These are phyloP conservation scores for Aspergillus oerlinghausenensis DNA, from an alignment of 2,329 filamentous ascomycete genomes.

Conservation along the genomic window DNA sequence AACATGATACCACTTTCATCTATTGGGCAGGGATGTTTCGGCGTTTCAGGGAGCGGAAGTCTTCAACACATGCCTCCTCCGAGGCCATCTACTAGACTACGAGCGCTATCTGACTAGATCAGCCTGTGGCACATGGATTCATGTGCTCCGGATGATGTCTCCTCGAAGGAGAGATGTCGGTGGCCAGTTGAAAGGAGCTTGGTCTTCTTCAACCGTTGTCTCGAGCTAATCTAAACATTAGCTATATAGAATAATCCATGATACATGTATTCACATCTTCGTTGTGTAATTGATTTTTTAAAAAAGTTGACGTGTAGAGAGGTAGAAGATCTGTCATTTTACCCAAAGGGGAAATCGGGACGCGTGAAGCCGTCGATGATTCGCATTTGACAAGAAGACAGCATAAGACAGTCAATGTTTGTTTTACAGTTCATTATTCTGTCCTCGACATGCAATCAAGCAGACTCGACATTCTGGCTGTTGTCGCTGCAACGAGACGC, in stretches of 20 bases:
- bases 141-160: constrained; percentile 10
- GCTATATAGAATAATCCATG: constrained; percentile 26
- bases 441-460: background rate
- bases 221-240: constrained; percentile 37
- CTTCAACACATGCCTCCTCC: constrained; percentile 35
- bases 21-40: constrained; percentile 38
- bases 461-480: background rate
- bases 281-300: background rate
- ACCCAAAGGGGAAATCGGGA: background rate
- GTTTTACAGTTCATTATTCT: background rate
- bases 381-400: background rate
- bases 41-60: constrained; percentile 40
- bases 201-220: constrained; percentile 12
- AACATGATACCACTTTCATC: constrained; percentile 47
- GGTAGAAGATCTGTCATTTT: background rate
- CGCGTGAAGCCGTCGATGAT: background rate
- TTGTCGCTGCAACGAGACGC: background rate
- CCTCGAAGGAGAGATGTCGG: constrained; percentile 7
- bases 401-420: background rate
- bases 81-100: constrained; percentile 7
- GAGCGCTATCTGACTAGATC: constrained; percentile 1
- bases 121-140: background rate
- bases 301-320: background rate
- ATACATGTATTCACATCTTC: background rate
- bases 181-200: constrained; percentile 5